Percentiles rank a stretch among this genome's conserved stretches.
Conservation (phyloP, 2,329 filamentous ascomycete species). For the Aspergillus sclerotialis region DNA sequence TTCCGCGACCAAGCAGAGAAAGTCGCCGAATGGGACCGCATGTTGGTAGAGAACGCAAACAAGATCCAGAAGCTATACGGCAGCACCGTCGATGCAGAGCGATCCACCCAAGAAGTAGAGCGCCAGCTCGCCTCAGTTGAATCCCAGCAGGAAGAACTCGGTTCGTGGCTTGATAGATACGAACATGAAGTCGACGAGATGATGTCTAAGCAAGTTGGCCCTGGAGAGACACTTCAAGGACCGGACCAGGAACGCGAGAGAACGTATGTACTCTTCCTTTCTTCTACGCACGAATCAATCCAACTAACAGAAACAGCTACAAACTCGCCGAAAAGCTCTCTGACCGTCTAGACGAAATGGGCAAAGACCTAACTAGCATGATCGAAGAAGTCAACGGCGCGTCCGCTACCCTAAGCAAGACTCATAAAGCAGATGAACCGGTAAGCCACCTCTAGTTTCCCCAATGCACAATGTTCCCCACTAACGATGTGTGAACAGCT, state of each 20-base stretch:
- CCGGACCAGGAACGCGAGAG: conserved; percentile 93
- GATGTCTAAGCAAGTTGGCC: conserved; percentile 71
- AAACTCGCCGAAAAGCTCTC: conserved; percentile 91
- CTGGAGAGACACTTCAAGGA: conserved; percentile 68
- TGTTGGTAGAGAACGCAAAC: conserved; percentile 86
- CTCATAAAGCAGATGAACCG: conserved; percentile 77
- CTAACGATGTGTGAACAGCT: conserved; percentile 47
- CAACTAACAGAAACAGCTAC: no score
- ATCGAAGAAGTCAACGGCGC: conserved; percentile 97
- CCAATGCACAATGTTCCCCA: no score
- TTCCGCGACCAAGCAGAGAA: conserved; percentile 86
- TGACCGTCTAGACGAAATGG: conserved; percentile 86
- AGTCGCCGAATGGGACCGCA: conserved; percentile 83
- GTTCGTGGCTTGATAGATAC: conserved; percentile 81
- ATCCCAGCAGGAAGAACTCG: conserved; percentile 84
- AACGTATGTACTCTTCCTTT: conserved; percentile 65
- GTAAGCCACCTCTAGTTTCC: no score
- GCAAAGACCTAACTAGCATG: conserved; percentile 87
- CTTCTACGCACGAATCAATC: no score
- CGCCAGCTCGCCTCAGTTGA: conserved; percentile 84
- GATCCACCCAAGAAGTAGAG: conserved; percentile 88
- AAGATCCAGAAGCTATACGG: conserved; percentile 92
- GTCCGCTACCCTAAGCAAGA: conserved; percentile 82
- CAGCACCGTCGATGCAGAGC: conserved; percentile 87
- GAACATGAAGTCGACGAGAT: conserved; percentile 87